Conservation (phyloP, 352 stramenopile species). For the Phytopythium aichiense region DNA sequence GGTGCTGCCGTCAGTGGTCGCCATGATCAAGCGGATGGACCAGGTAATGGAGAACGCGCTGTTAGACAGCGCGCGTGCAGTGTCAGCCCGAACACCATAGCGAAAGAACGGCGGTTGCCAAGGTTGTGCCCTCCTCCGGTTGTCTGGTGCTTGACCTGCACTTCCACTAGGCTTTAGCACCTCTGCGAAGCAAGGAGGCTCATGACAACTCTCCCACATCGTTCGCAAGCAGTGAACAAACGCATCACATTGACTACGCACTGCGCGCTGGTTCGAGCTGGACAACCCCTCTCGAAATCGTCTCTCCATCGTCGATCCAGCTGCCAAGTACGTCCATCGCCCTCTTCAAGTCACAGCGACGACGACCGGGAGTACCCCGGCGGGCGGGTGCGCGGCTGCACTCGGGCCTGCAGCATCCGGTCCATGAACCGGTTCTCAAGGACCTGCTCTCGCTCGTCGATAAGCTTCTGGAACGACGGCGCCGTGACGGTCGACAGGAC, state of each 20-base stretch:
- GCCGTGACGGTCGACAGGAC: slow-evolving; percentile 27
- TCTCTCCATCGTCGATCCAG: no score
- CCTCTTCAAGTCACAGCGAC: background rate
- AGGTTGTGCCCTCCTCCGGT: no score
- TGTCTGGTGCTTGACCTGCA: no score
- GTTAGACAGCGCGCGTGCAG: slow-evolving; percentile 3
- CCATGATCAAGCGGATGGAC: slow-evolving; percentile 4
- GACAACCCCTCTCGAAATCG: no score
- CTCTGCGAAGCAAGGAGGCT: no score
- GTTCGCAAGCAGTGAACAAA: no score
- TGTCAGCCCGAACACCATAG: background rate
- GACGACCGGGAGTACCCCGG: background rate
- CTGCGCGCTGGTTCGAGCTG: no score
- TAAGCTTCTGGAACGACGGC: slow-evolving; percentile 32
- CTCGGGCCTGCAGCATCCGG: slow-evolving; percentile 15
- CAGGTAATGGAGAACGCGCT: slow-evolving; percentile 15
- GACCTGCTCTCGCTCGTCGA: slow-evolving; percentile 31
- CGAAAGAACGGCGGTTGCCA: no score
- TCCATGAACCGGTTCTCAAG: slow-evolving; percentile 36
- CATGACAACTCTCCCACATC: no score
- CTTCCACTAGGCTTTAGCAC: no score
- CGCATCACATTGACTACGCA: no score
- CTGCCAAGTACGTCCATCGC: no score
- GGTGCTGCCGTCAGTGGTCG: slow-evolving; percentile 5
- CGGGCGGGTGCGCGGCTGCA: background rate